A percentile compares a stretch with the other conserved stretches of the same genome.
Conservation (phyloP, 2,329 filamentous ascomycete species). For the Metarhizium rileyi region DNA sequence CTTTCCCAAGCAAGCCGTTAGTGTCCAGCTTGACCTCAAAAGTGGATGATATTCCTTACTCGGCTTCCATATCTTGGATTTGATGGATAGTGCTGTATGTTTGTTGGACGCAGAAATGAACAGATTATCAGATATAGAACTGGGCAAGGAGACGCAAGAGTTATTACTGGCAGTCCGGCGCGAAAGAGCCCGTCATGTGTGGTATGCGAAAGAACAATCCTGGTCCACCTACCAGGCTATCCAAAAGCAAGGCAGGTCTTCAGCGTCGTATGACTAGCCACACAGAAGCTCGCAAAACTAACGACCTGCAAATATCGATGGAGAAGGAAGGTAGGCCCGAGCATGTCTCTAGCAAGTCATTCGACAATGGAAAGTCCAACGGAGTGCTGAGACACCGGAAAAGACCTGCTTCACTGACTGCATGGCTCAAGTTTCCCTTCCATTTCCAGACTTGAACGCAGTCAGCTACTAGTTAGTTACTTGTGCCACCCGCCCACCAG, state of each 20-base stretch:
- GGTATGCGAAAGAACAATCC: slow-evolving; percentile 1
- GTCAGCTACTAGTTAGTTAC: not conserved
- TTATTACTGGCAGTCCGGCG: not conserved
- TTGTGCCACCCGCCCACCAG: slow-evolving; percentile 1
- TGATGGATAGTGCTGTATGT: not conserved
- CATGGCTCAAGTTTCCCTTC: not conserved
- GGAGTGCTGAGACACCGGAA: not conserved
- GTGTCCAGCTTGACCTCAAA: not conserved
- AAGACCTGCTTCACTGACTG: not conserved
- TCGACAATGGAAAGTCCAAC: not conserved
- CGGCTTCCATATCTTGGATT: slow-evolving; percentile 17
- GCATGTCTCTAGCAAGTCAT: not conserved
- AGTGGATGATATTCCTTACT: slow-evolving; percentile 17
- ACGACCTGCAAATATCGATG: too few relatives aligned
- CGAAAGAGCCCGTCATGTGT: slow-evolving; percentile 1
- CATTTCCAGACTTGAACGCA: not conserved
- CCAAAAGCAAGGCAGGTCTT: not conserved
- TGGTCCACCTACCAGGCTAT: slow-evolving; percentile 1
- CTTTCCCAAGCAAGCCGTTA: slow-evolving; percentile 20
- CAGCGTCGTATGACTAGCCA: not conserved
- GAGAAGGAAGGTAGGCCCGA: not conserved
- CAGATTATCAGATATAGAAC: not conserved
- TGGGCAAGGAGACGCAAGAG: not conserved
- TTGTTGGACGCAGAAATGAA: not conserved
- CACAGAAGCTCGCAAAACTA: not conserved